These are phyloP conservation scores for Candida sp. DNA, from an alignment of 1,139 yeast genomes.

Conservation along the genomic window DNA sequence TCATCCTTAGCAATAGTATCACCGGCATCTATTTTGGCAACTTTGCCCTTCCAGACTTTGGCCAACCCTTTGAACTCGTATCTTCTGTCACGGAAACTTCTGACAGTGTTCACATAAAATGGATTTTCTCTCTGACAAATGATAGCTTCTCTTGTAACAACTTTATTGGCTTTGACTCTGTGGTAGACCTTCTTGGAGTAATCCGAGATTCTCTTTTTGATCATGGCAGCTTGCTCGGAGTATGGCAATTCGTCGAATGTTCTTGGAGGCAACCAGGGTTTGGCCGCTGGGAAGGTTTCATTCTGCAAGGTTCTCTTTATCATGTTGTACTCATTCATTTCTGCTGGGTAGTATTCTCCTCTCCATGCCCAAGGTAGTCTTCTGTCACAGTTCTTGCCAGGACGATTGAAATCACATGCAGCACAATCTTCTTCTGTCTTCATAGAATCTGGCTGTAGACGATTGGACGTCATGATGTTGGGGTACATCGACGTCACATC, in stretches of 20 bases:
- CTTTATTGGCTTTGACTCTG: constrained; percentile 79
- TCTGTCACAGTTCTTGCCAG: constrained; percentile 93
- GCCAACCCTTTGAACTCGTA: constrained; percentile 95
- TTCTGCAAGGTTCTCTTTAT: constrained; percentile 81
- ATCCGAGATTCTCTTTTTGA: constrained; percentile 83
- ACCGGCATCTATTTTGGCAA: constrained; percentile 50
- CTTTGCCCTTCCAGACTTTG: constrained; percentile 92
- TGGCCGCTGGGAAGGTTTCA: constrained; percentile 74
- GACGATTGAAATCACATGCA: constrained; percentile 95
- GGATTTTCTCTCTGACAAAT: constrained; percentile 99
- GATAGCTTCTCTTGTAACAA: constrained; percentile 89
- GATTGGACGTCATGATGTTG: constrained; percentile 96
- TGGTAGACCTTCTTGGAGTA: constrained; percentile 88
- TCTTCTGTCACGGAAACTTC: constrained; percentile 94
- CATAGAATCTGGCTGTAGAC: constrained; percentile 98
- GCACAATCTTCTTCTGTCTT: constrained; percentile 96
- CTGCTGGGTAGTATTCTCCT: constrained; percentile 94
- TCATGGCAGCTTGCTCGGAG: constrained; percentile 74
- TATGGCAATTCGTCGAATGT: constrained; percentile 78
- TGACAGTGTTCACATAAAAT: constrained; percentile 92
- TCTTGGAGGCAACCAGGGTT: constrained; percentile 58
- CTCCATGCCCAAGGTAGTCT: constrained; percentile 98
- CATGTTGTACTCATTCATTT: constrained; percentile 91
- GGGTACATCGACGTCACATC: constrained; percentile 99
- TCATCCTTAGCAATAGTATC: constrained; percentile 75